Evolutionary conservation across 306 rosid genomes (phyloP).

Genomic region (Vigna trinervia): DNA sequence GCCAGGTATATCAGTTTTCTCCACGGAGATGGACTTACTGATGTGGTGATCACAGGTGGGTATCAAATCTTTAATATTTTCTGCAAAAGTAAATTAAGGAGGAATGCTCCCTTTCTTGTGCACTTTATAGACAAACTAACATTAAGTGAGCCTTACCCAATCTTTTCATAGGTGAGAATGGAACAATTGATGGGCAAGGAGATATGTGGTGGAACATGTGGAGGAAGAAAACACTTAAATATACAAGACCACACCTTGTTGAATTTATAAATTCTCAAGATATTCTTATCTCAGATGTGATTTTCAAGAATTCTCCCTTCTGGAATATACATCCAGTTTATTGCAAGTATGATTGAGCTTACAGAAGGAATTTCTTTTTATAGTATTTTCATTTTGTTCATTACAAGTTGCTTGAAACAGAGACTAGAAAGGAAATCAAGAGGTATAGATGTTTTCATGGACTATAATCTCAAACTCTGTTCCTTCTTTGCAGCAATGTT

Average conservation of each 20-base stretch:
- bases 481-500: slow-evolving; percentile 75
- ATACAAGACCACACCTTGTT: slow-evolving; percentile 84
- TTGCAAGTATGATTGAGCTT: slow-evolving; percentile 64
- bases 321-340: slow-evolving; percentile 99
- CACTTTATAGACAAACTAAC: slow-evolving; percentile 6
- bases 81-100: background rate
- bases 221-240: slow-evolving; percentile 83
- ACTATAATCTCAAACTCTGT: slow-evolving; percentile 32
- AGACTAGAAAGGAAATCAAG: background rate
- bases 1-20: slow-evolving; percentile 86
- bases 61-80: slow-evolving; percentile 25
- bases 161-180: slow-evolving; percentile 72
- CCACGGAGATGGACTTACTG: slow-evolving; percentile 76
- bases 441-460: background rate
- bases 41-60: slow-evolving; percentile 89
- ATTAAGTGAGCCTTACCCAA: background rate
- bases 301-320: slow-evolving; percentile 86
- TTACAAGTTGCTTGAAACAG: slow-evolving; percentile 9
- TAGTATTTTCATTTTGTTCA: slow-evolving; percentile 10
- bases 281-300: slow-evolving; percentile 78
- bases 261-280: slow-evolving; percentile 78
- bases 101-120: background rate
- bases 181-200: slow-evolving; percentile 96
- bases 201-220: slow-evolving; percentile 98
- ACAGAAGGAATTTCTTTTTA: background rate